Conservation (phyloP, 495 filamentous ascomycete species). For the Opeltia flavorubescens region DNA sequence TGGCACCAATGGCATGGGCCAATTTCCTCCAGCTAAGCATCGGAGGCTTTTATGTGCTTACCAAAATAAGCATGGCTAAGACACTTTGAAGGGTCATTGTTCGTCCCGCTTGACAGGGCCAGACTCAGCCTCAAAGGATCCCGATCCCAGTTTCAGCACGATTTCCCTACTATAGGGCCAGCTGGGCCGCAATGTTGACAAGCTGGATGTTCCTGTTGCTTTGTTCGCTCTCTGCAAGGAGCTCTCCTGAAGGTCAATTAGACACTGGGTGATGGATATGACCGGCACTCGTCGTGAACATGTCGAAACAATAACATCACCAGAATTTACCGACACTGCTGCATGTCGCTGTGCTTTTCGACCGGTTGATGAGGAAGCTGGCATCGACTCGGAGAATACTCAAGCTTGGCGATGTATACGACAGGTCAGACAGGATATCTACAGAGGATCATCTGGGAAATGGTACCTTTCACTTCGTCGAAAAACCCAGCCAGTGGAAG, state of each 20-base stretch:
- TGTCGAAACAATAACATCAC: background rate
- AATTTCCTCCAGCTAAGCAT: too few species aligned
- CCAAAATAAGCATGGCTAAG: too few species aligned
- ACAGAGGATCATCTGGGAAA: constrained; percentile 21
- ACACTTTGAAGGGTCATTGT: background rate
- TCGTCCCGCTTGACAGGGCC: constrained; percentile 26
- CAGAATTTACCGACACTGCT: constrained; percentile 23
- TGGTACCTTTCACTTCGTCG: constrained; percentile 23
- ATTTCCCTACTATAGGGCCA: background rate
- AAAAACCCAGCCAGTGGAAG: constrained; percentile 7
- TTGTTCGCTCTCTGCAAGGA: background rate
- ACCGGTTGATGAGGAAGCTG: background rate
- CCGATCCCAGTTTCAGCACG: background rate
- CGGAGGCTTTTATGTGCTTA: too few species aligned
- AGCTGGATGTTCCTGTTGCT: background rate
- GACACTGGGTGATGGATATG: background rate
- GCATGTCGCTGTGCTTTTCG: constrained; percentile 25
- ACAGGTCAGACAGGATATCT: constrained; percentile 19
- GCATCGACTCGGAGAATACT: background rate
- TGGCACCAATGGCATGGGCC: too few species aligned
- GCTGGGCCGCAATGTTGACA: background rate
- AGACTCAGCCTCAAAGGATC: constrained; percentile 27
- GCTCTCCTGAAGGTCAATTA: background rate
- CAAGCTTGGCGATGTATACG: constrained; percentile 26
- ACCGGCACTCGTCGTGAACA: background rate